Evolutionary conservation across 768 basidiomycete species (phyloP).

Genomic region (Collybia mongolica): DNA sequence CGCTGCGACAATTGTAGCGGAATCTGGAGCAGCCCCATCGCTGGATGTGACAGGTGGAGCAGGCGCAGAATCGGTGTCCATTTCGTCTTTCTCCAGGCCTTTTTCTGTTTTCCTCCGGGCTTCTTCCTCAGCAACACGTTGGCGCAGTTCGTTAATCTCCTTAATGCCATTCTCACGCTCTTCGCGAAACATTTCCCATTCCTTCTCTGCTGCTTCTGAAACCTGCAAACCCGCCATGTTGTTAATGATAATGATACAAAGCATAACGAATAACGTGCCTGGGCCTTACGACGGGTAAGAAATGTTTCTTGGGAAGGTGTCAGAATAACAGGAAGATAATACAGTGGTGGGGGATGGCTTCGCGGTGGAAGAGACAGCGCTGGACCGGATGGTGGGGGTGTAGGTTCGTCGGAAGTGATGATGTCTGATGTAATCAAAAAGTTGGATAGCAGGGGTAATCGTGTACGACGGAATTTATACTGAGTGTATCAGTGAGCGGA

Average conservation of each 20-base stretch:
- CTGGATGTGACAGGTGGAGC: background rate
- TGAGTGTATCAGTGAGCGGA: constrained; percentile 21
- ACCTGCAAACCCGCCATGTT: constrained; percentile 38
- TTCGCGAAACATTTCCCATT: constrained; percentile 63
- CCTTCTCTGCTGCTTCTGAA: constrained; percentile 58
- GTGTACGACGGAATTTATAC: constrained; percentile 73
- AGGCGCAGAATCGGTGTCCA: constrained; percentile 29
- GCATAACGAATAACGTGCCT: constrained; percentile 38
- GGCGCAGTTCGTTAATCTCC: constrained; percentile 62
- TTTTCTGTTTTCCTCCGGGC: constrained; percentile 40
- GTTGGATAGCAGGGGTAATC: constrained; percentile 71
- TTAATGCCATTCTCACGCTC: constrained; percentile 59
- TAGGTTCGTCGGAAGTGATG: constrained; percentile 44
- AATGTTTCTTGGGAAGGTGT: constrained; percentile 71
- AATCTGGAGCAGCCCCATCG: constrained; percentile 10
- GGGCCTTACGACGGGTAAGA: constrained; percentile 55
- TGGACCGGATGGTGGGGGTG: constrained; percentile 28
- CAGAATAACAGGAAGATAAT: constrained; percentile 72
- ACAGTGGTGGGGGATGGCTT: constrained; percentile 73
- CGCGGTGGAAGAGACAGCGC: constrained; percentile 50
- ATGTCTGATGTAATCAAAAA: constrained; percentile 75
- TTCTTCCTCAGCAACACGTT: constrained; percentile 68
- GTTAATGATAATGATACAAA: constrained; percentile 1
- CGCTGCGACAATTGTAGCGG: background rate
- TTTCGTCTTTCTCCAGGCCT: constrained; percentile 31